Conservation (phyloP, 176 grass and related monocot genomes). For the Zoysia pacifica region DNA sequence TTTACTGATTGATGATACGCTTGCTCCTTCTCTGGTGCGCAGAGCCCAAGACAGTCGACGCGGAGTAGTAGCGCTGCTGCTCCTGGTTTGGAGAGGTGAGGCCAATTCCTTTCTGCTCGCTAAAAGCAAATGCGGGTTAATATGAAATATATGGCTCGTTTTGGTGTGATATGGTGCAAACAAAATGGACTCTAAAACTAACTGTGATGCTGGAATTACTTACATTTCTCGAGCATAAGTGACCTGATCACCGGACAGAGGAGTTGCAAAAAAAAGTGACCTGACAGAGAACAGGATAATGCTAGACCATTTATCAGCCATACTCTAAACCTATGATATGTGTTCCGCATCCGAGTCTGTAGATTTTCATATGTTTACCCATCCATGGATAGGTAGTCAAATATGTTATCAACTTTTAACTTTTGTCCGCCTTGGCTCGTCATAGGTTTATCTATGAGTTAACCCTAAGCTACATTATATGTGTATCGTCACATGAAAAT, state of each 20-base stretch:
- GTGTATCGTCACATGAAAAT: neutral
- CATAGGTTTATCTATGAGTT: neutral
- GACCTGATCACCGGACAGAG: neutral
- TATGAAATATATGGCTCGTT: neutral
- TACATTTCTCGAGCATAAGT: neutral
- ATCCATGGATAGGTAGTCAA: neutral
- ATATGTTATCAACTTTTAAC: neutral
- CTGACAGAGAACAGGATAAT: neutral
- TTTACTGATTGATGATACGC: slow-evolving; percentile 6
- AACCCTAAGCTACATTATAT: neutral
- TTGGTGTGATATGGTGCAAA: neutral
- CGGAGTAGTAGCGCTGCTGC: slow-evolving; percentile 39
- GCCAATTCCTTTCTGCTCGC: slow-evolving; percentile 10
- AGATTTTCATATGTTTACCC: neutral
- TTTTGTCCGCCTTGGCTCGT: neutral
- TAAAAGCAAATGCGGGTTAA: neutral
- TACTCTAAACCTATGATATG: neutral
- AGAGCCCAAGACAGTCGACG: slow-evolving; percentile 70
- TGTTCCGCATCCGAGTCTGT: neutral
- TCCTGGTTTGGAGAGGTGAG: slow-evolving; percentile 51
- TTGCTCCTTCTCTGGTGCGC: slow-evolving; percentile 19
- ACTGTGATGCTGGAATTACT: neutral
- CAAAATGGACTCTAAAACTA: neutral
- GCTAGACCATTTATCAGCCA: neutral
- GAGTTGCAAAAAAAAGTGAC: no score